Percentiles rank a stretch among this genome's conserved stretches.
phyloP scores from a whole-genome alignment of 768 basidiomycete species.

The Boletus sp. region DNA sequence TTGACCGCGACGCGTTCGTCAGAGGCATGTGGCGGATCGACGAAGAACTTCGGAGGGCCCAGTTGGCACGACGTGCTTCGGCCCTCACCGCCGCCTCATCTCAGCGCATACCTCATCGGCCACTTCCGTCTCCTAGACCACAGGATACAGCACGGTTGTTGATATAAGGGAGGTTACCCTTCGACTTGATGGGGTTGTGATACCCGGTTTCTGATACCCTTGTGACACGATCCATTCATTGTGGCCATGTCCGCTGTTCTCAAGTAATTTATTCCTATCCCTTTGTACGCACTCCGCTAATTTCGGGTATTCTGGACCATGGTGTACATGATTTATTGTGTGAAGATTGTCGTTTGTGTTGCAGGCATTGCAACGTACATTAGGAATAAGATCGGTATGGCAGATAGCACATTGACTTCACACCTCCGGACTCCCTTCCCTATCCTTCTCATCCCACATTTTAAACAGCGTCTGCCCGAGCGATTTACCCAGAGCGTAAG shows the following conservation, averaged over 20 bases:
- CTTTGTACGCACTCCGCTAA: not conserved
- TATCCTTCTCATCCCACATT: slow-evolving; percentile 42
- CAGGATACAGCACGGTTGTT: slow-evolving; percentile 10
- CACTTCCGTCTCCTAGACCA: slow-evolving; percentile 20
- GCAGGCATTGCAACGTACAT: not conserved
- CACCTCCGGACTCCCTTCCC: slow-evolving; percentile 44
- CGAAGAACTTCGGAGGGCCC: slow-evolving; percentile 69
- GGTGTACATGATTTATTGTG: slow-evolving; percentile 1
- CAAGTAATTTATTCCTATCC: slow-evolving; percentile 14
- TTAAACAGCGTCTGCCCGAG: slow-evolving; percentile 44
- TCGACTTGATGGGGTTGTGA: slow-evolving; percentile 3
- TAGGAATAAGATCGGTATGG: not conserved
- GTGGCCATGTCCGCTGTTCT: not conserved
- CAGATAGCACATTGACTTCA: slow-evolving; percentile 14
- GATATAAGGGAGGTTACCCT: slow-evolving; percentile 1
- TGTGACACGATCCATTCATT: not conserved
- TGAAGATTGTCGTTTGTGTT: not conserved
- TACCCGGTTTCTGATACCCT: slow-evolving; percentile 22
- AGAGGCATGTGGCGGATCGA: slow-evolving; percentile 87
- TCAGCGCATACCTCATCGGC: slow-evolving; percentile 34
- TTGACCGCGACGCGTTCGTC: slow-evolving; percentile 65
- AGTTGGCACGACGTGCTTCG: slow-evolving; percentile 34
- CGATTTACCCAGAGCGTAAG: slow-evolving; percentile 53
- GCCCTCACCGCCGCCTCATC: slow-evolving; percentile 33
- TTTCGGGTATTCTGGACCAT: not conserved